Base-by-base conservation (phyloP, 768 basidiomycete species). In the Tremella fuciformis region DNA sequence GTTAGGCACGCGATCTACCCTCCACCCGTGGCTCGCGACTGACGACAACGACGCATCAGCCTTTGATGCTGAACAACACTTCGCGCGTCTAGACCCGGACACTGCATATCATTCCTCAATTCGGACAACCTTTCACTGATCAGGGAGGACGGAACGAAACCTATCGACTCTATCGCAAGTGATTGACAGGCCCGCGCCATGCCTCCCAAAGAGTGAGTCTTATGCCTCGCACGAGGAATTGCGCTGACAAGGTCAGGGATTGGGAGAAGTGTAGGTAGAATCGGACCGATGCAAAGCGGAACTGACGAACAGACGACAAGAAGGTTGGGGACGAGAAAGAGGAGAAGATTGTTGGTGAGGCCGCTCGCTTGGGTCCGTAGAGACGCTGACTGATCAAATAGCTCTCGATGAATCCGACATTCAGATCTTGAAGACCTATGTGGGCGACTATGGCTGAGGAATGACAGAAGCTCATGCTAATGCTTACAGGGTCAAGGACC, bases 321-420 rank as follows among this genome's bases (percentile, higher is more conserved):
- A 88, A 85, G 79, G 80, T 74, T 24, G 58, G 55, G 2, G 91
- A 93, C 77, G 85, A 84, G 73, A 92, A 97, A 79, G 89, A 93
- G 69, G 91, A 91, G 80, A 96, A 96, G 81, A 94, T 97, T 70
- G 85, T 88, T 67, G 85, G 88, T 85, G 65, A 61, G 84, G 80
- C 19, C 15, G 57, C 13, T 54, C 16, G 19, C 61, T 11, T 26
- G 1, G 6, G 24, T 19, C 19, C 18, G 16, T 3, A 24, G 13
- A 34, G 34, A 7, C 34, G 26, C 15, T 50, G 34, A 11, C 65
- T 71, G 24, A 76, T 48, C 51, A 8, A 52, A 2, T 60, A 96
- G 94, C 88, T 51, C 85, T 99, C 62, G 96, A 98, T 74, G 94
- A 97, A 70, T 91, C 90, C 65, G 96, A 98, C 76, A 99, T 99